phyloP scores from a whole-genome alignment of 1,284 basidiomycete species.

The Trichosporon sp. region DNA sequence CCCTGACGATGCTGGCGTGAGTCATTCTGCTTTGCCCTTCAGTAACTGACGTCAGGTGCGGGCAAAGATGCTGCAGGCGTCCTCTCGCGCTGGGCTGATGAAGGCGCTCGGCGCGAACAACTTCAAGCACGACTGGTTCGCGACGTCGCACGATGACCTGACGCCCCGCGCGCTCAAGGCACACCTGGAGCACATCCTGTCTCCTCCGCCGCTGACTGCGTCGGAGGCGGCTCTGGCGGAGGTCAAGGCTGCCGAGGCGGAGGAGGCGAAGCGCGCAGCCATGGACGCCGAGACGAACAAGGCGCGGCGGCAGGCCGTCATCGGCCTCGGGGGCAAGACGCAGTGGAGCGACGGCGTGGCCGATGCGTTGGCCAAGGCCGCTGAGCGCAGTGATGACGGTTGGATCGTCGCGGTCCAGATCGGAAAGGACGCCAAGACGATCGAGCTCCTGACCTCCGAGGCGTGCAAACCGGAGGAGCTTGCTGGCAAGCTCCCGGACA shows the following conservation, averaged over 20 bases:
- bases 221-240: conserved; percentile 73
- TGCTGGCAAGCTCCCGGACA: conserved; percentile 38
- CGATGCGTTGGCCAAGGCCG: conserved; percentile 59
- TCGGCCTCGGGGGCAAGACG: conserved; percentile 49
- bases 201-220: conserved; percentile 71
- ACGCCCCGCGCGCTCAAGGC: conserved; percentile 59
- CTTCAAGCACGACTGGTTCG: conserved; percentile 74
- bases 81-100: conserved; percentile 65
- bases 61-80: conserved; percentile 85
- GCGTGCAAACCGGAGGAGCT: conserved; percentile 49
- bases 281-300: conserved; percentile 36
- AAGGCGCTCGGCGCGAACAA: conserved; percentile 68
- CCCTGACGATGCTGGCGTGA: conserved; percentile 46
- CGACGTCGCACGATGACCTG: conserved; percentile 56
- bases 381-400: conserved; percentile 51
- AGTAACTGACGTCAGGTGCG: conserved; percentile 30
- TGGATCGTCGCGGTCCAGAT: conserved; percentile 62
- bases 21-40: conserved; percentile 16
- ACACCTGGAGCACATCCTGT: conserved; percentile 64
- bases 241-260: conserved; percentile 63
- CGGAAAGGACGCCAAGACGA: conserved; percentile 23
- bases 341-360: conserved; percentile 61
- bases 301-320: conserved; percentile 35
- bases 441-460: conserved; percentile 37
- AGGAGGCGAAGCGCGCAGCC: conserved; percentile 41